Evolutionary conservation across 2,329 filamentous ascomycete genomes (phyloP).

Genomic region (Pestalotiopsis sp.): DNA sequence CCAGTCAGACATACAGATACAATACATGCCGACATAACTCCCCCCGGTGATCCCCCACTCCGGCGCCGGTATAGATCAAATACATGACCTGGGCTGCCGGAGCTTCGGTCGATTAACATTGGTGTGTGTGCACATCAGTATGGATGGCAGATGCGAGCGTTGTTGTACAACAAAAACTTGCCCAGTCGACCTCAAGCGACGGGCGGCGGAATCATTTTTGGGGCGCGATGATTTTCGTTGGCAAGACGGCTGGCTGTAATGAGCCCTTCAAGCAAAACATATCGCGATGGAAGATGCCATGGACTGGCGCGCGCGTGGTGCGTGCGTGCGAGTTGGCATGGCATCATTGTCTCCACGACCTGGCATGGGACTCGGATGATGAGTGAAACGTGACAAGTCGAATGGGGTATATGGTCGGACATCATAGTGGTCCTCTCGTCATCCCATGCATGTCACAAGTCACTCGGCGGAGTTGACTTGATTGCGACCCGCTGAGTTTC

Average conservation of each 20-base stretch:
- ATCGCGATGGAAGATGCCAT: neutral
- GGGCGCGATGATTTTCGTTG: neutral
- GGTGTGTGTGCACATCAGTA: neutral
- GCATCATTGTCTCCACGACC: neutral
- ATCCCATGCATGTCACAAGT: neutral
- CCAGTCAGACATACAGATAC: neutral
- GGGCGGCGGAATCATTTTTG: neutral
- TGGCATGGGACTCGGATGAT: neutral
- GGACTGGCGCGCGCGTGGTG: neutral
- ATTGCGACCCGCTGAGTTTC: neutral
- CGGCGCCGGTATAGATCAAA: neutral
- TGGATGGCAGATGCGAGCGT: neutral
- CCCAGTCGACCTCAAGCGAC: neutral
- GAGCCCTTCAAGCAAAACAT: neutral
- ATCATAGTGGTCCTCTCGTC: neutral
- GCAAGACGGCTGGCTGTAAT: neutral
- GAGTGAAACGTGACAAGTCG: neutral
- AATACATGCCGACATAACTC: neutral
- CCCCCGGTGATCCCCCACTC: neutral
- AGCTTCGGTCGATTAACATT: neutral
- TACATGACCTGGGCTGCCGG: neutral
- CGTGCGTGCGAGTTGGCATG: neutral
- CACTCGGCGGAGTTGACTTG: neutral
- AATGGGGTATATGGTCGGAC: neutral
- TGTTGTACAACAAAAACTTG: neutral